phyloP scores from a whole-genome alignment of 257 asterid genomes.

The Solanum microdontum region DNA sequence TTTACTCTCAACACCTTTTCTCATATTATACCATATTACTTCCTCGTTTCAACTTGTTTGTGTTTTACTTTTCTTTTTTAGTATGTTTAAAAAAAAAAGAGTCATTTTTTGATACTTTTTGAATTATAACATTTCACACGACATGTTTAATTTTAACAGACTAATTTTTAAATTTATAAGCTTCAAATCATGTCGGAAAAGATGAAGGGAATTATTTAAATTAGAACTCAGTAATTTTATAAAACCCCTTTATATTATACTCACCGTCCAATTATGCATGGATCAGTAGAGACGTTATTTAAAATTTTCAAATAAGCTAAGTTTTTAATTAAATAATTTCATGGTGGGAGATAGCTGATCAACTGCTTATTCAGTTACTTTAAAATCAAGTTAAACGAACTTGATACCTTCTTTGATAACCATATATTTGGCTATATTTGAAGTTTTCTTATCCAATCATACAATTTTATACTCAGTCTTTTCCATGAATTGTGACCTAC shows the following conservation, averaged over 20 bases:
- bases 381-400: not conserved
- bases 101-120: too few relatives aligned
- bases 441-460: not conserved
- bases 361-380: slow-evolving; percentile 3
- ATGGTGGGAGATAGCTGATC: not conserved
- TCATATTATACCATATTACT: not conserved
- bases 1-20: not conserved
- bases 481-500: not conserved
- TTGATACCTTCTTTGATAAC: not conserved
- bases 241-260: not conserved
- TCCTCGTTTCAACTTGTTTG: too few relatives aligned
- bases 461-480: not conserved
- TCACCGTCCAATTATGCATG: not conserved
- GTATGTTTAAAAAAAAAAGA: accelerated
- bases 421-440: not conserved
- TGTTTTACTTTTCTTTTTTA: too few relatives aligned
- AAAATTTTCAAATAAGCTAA: not conserved
- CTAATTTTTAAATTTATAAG: too few relatives aligned
- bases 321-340: not conserved
- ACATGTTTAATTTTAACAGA: not conserved
- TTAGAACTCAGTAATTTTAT: not conserved
- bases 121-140: not conserved
- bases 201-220: too few relatives aligned
- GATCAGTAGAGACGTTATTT: not conserved
- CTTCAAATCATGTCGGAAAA: not conserved